A percentile compares a stretch with the other conserved stretches of the same genome.
Evolutionary conservation across 306 rosid genomes (phyloP).

Genomic region (Malus domestica): ASM211411v1 NC_041795.1:29265001-29265500

Average conservation of each 20-base stretch:
- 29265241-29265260: too few relatives aligned
- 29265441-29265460: too few relatives aligned
- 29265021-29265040: slow-evolving; percentile 51
- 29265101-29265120: slow-evolving; percentile 37
- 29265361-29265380: too few relatives aligned
- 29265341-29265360: too few relatives aligned
- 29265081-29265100: slow-evolving; percentile 85
- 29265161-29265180: not conserved
- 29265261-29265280: not conserved
- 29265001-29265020: slow-evolving; percentile 60
- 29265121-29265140: slow-evolving; percentile 1
- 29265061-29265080: slow-evolving; percentile 69
- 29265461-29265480: not conserved
- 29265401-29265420: too few relatives aligned
- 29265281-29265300: too few relatives aligned
- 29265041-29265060: slow-evolving; percentile 46
- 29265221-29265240: not conserved
- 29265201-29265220: not conserved
- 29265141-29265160: too few relatives aligned
- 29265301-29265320: too few relatives aligned
- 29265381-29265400: too few relatives aligned
- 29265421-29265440: not conserved
- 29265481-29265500: not conserved
- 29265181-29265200: not conserved
- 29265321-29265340: too few relatives aligned